Evolutionary conservation across 352 stramenopile genomes (phyloP).

Genomic region (Blastocystis sp.): DNA sequence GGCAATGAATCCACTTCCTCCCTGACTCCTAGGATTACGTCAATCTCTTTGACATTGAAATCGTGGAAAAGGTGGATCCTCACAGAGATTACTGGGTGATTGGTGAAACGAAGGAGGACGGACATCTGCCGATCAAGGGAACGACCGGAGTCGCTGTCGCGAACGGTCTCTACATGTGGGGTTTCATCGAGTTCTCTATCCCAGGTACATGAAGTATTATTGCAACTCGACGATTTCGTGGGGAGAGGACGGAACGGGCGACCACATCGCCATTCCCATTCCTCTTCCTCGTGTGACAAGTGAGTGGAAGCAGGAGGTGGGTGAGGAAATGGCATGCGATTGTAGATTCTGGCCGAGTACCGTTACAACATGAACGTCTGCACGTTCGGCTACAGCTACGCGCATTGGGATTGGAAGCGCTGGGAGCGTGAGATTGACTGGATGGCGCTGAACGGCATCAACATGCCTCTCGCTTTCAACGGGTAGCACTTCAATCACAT

Average conservation of each 20-base stretch:
- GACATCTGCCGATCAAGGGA: neutral
- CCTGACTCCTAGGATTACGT: neutral
- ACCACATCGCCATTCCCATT: neutral
- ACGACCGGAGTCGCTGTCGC: neutral
- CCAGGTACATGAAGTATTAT: constrained; percentile 48
- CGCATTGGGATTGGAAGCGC: constrained; percentile 72
- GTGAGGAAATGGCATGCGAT: constrained; percentile 6
- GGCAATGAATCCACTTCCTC: neutral
- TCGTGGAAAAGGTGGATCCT: neutral
- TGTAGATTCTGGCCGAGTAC: constrained; percentile 63
- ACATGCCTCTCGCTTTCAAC: constrained; percentile 77
- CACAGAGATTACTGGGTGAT: neutral
- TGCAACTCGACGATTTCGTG: constrained; percentile 19
- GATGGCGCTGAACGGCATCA: constrained; percentile 79
- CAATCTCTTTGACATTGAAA: neutral
- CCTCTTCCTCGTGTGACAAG: neutral
- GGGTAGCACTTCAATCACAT: constrained; percentile 62
- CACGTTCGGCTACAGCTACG: constrained; percentile 77
- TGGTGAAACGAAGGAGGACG: neutral
- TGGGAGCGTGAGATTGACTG: constrained; percentile 81
- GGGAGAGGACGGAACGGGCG: constrained; percentile 21
- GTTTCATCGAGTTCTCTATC: neutral
- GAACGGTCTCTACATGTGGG: neutral
- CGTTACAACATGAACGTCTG: constrained; percentile 82
- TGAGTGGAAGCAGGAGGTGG: neutral